A percentile compares a stretch with the other conserved stretches of the same genome.
These are phyloP conservation scores for Mycena galericulata DNA, from an alignment of 768 basidiomycete genomes.

Conservation along the genomic window DNA sequence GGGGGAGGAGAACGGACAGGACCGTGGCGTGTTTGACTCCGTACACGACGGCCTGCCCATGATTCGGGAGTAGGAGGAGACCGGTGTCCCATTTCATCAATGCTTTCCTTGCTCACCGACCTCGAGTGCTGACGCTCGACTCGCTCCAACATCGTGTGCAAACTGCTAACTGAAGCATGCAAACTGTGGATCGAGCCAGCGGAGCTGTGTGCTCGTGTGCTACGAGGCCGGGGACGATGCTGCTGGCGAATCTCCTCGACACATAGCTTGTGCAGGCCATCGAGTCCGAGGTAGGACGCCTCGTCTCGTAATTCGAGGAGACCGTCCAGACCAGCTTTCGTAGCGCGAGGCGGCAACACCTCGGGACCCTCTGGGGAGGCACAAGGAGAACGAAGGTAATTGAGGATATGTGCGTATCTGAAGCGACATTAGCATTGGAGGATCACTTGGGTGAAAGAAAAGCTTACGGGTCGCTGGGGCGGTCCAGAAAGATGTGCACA, in stretches of 20 bases:
- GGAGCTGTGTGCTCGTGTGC: slow-evolving; percentile 53
- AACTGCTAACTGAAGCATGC: slow-evolving; percentile 67
- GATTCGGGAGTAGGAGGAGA: slow-evolving; percentile 60
- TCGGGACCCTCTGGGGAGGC: slow-evolving; percentile 59
- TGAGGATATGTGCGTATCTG: slow-evolving; percentile 79
- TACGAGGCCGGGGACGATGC: slow-evolving; percentile 55
- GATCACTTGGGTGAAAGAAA: background rate
- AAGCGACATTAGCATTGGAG: slow-evolving; percentile 10
- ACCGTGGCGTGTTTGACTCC: slow-evolving; percentile 44
- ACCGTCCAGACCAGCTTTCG: slow-evolving; percentile 69
- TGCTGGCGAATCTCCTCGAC: slow-evolving; percentile 71
- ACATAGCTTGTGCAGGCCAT: slow-evolving; percentile 73
- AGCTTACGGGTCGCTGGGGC: slow-evolving; percentile 83
- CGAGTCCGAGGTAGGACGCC: slow-evolving; percentile 79
- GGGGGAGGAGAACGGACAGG: slow-evolving; percentile 49
- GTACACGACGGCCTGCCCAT: slow-evolving; percentile 50
- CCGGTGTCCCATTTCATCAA: slow-evolving; percentile 37
- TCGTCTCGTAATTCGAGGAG: slow-evolving; percentile 86
- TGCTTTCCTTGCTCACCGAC: slow-evolving; percentile 28
- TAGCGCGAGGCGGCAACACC: slow-evolving; percentile 66
- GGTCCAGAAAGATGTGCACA: slow-evolving; percentile 83
- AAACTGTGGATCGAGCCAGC: slow-evolving; percentile 57
- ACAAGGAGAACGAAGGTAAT: slow-evolving; percentile 74
- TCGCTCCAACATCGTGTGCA: slow-evolving; percentile 70
- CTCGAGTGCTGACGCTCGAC: slow-evolving; percentile 51